Base-by-base conservation (phyloP, 108 stramenopile species). In the Asterionellopsis glacialis region DNA sequence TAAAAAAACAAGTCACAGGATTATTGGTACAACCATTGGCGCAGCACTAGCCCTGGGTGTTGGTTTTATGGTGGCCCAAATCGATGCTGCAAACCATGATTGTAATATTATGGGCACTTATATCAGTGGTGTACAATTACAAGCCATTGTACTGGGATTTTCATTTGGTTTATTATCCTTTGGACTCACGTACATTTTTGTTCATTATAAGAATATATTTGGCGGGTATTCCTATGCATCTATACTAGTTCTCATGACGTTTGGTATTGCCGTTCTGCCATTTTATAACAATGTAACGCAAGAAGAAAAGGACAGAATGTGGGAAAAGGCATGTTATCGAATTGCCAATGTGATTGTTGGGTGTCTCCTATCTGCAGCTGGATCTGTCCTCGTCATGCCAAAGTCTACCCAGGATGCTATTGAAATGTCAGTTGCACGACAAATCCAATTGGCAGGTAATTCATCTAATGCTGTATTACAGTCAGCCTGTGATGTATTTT, bases 401-500 rank as follows among this genome's bases (percentile, higher is more conserved):
- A 51, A 55, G 16, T 73, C 72, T 1, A 73, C 72, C 1, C 59
- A 28, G 15, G 60, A 56, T 44, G 52, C 67, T 13, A 25, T 73
- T 11, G 40, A 53, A 18, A 6, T 40, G 13, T 67, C 61, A 41
- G 43, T 51, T 4, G 42, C 23, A 23, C 40, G 55, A 21, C 72
- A 73, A 49, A 51, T 73, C 14, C 21, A 52, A 42, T 43, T 73
- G 53, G 72, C 72, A 2, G 72, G 72, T 4, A 58, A 73, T 55
- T 58, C 72, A 11, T 49, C 60, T 2, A 39, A 67, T 41, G 72
- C 72, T 0, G 72, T 73, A 6, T 27, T 73, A 38, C 22, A 51
- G 16, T 18, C n/a, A 14, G 51, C 72, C 2, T 59, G 60, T 16
- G 56, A 73, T 40, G 55, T 59, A 33, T 73, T 73, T 61, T 39